phyloP scores from a whole-genome alignment of 805 yeast genomes.

The Lipomyces chichibuensis region DNA sequence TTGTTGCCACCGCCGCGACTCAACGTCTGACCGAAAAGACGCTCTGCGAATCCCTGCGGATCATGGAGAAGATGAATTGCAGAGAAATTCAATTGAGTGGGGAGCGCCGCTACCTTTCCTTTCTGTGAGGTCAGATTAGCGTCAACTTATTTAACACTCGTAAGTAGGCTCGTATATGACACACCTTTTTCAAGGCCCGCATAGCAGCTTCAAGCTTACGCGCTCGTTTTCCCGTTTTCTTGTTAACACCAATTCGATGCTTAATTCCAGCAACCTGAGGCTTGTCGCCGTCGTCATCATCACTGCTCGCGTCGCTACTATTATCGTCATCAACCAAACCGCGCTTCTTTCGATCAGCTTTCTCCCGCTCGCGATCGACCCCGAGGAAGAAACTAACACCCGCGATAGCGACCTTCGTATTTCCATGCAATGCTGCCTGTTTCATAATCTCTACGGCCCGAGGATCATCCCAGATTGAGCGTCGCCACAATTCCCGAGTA shows the following conservation, averaged over 20 bases:
- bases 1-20: constrained; percentile 63
- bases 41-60: constrained; percentile 97
- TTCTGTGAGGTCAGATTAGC: constrained; percentile 43
- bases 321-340: constrained; percentile 56
- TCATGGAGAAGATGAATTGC: constrained; percentile 94
- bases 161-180: background rate
- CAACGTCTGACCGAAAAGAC: constrained; percentile 70
- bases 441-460: constrained; percentile 98
- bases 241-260: constrained; percentile 82
- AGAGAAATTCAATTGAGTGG: constrained; percentile 79
- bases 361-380: constrained; percentile 92
- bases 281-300: constrained; percentile 18
- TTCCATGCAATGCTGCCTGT: constrained; percentile 88
- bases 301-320: constrained; percentile 48
- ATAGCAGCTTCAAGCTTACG: constrained; percentile 78
- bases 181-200: constrained; percentile 59
- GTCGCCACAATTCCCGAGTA: constrained; percentile 94
- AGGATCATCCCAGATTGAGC: constrained; percentile 98
- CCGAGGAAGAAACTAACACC: constrained; percentile 92
- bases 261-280: constrained; percentile 49
- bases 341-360: constrained; percentile 67
- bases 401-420: constrained; percentile 81
- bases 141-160: background rate
- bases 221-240: constrained; percentile 76
- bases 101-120: constrained; percentile 50